Evolutionary conservation across 345 rosid genomes (phyloP).

Genomic region (Salix viminalis): DNA sequence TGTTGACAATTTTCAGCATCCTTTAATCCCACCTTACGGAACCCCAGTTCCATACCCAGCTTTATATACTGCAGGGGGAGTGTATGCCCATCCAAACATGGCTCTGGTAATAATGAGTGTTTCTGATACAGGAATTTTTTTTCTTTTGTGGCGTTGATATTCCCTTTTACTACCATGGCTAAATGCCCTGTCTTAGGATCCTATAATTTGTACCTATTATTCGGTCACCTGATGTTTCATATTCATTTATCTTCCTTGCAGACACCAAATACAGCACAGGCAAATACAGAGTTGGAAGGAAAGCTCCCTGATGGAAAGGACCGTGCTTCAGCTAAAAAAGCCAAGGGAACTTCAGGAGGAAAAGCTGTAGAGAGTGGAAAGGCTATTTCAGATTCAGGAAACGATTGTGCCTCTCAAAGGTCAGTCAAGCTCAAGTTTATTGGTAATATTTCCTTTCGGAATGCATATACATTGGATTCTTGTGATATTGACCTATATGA

Average conservation of each 20-base stretch:
- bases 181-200: neutral
- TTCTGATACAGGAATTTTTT: neutral
- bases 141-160: neutral
- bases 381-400: constrained; percentile 80
- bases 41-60: constrained; percentile 91
- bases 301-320: constrained; percentile 55
- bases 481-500: neutral
- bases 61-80: constrained; percentile 83
- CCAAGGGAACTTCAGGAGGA: constrained; percentile 54
- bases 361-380: constrained; percentile 60
- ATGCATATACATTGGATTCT: neutral
- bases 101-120: constrained; percentile 45
- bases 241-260: constrained; percentile 18
- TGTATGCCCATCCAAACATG: constrained; percentile 86
- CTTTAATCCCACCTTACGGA: constrained; percentile 82
- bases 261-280: constrained; percentile 51
- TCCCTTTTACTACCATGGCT: neutral
- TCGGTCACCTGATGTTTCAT: neutral
- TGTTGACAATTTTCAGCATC: constrained; percentile 54
- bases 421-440: constrained; percentile 9
- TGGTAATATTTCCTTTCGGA: neutral
- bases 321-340: constrained; percentile 52
- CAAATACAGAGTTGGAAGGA: constrained; percentile 43
- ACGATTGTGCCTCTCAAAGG: constrained; percentile 86
- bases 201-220: neutral